Base-by-base conservation (phyloP, 768 basidiomycete genomes). In the Xerocomellus dryophilus region DNA sequence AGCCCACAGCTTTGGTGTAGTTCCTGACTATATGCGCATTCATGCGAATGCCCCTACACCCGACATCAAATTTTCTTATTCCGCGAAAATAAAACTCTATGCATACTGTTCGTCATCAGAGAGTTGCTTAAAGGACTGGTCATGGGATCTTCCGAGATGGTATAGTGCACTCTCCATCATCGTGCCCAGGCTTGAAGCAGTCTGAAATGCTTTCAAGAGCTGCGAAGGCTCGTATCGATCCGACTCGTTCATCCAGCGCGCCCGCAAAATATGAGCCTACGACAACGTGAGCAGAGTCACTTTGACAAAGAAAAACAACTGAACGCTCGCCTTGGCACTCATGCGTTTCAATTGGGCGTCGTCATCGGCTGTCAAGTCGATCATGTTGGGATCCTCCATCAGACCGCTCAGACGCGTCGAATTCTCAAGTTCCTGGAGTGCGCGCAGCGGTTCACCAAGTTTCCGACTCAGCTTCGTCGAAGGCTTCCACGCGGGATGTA, bases 221-320 rank as follows among this genome's bases (percentile, higher is more conserved):
- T 78, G 72, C 18, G 79, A 78, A 18, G 74, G 71, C 11, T 88
- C 90, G 61, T 84, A 95, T 20, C 97, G 79, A 47, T 88, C 91
- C 0, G 90, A 86, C 54, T 98, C 93, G 46, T 85, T 81, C 83
- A 93, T 92, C 94, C 95, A 98, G 14, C 93, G 85, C 14, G 92
- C 93, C 35, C 86, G 84, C 11, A 97, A 76, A 31, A 89, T 78
- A 56, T 86, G 81, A 5, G 88, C 87, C 93, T 93, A 45, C 9
- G 32, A 51, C 47, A 21, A 20, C 18, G 11, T 48, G 20, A 60
- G 34, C 9, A 41, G 3, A 21, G 7, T 41, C 39, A 23, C 21
- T 4, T 9, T 48, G 59, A 27, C 17, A 34, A 21, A n/a, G n/a
- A n/a, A n/a, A 45, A 38, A 10, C 9, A 17, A 17, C 32, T n/a